These are phyloP conservation scores for Secale cereale DNA, from an alignment of 176 grass and related monocot genomes.

Conservation along the genomic window DNA sequence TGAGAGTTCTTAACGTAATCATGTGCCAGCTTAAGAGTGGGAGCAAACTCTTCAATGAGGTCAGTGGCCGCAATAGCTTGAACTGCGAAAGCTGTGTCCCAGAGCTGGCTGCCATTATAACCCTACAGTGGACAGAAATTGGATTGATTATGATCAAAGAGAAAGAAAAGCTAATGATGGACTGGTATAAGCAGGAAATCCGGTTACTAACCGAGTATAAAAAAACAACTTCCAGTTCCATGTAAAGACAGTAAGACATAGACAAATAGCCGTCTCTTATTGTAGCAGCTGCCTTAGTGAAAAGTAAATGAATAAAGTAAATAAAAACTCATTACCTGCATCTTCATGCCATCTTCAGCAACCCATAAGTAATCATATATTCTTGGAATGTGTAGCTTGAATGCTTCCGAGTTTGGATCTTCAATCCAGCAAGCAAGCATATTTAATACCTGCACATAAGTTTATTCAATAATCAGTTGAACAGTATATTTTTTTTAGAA, in stretches of 20 bases:
- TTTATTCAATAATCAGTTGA: neutral
- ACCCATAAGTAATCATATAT: constrained; percentile 81
- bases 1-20: constrained; percentile 68
- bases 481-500: neutral
- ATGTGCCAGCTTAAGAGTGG: constrained; percentile 66
- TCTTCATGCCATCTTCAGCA: constrained; percentile 99
- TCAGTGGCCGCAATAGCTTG: constrained; percentile 74
- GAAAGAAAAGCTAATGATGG: neutral
- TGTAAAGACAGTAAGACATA: constrained; percentile 14
- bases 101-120: constrained; percentile 89
- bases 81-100: constrained; percentile 87
- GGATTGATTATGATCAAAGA: neutral
- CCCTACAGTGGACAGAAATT: constrained; percentile 40
- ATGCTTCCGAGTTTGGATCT: constrained; percentile 90
- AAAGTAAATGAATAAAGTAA: neutral
- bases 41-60: constrained; percentile 59
- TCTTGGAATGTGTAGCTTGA: constrained; percentile 83
- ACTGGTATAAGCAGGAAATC: neutral
- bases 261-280: neutral
- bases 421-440: constrained; percentile 97
- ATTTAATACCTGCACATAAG: constrained; percentile 69
- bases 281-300: neutral
- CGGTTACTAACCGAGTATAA: neutral
- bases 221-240: constrained; percentile 16
- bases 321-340: constrained; percentile 57